Evolutionary conservation across 2,329 filamentous ascomycete genomes (phyloP), one percentile per base, ranked within the genome.

Genomic region (Grosmannia clavigera): DNA sequence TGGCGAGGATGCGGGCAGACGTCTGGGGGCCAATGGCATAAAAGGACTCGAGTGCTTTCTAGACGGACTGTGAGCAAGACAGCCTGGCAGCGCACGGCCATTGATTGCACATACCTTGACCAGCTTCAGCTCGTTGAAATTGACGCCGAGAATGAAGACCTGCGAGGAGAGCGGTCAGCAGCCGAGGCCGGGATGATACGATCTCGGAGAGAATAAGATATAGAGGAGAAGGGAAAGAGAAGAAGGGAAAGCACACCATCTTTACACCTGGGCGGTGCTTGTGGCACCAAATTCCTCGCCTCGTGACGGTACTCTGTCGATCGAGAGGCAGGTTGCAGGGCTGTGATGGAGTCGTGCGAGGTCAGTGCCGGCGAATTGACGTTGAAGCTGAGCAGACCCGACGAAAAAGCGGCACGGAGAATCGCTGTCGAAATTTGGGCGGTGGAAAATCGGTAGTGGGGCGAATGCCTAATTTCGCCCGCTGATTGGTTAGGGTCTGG

Each of bases 121-220:
- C 70, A 96, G 82, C 73, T 86, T 86, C 68, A 78, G 76, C 76
- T 96, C 92, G 67, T 83, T 77, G 78, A 97, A 96, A 77, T 88
- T 92, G 77, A 89, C 79, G 68, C 90, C 89, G 70, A 92, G 80
- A 69, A 97, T 86, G 78, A 94, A 89, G 69, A 92, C 87, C 89
- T 90, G 38, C 19, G 51, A 25, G 33, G 6, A 35, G 29, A 29
- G 33, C 6, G 0, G 46, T 51, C 40, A 51, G 51, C 48, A 6
- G 55, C 6, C 22, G 27, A 31, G 33, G 9, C 5, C 33, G 33
- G 33, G 33, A 35, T 11, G 31, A 22, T 9, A n/a, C 16, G 19
- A 9, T 40, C 38, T 27, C 9, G 10, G 33, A 9, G 12, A n/a
- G 33, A 38, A 27, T 27, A 19, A 7, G n/a, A 19, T 25, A 11